These are phyloP conservation scores for Quercus rubra DNA, from an alignment of 306 rosid species.

Conservation along the genomic window DNA sequence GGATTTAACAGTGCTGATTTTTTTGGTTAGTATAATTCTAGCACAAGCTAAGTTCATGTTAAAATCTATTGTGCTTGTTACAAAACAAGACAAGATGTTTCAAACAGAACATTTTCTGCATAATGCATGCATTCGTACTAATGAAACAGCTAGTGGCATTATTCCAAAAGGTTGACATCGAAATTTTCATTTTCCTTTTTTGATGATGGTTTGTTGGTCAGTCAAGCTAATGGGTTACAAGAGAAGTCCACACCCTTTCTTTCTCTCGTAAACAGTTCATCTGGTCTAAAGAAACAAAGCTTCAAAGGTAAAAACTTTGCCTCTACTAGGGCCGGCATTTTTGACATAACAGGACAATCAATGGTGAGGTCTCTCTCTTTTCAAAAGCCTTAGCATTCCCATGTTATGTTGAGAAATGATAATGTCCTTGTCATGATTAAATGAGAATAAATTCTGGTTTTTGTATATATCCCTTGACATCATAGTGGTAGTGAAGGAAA, in stretches of 20 bases:
- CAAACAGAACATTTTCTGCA: too few species aligned
- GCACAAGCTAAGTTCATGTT: neutral
- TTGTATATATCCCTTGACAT: too few species aligned
- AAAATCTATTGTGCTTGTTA: neutral
- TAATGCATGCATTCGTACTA: neutral
- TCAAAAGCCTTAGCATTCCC: neutral
- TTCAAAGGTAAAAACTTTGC: slow-evolving; percentile 28
- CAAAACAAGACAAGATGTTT: too few species aligned
- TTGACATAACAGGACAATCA: slow-evolving; percentile 21
- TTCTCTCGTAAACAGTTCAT: neutral
- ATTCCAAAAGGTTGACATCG: neutral
- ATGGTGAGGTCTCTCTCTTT: neutral
- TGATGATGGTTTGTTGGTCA: neutral
- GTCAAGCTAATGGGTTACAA: slow-evolving; percentile 15
- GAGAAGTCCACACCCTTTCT: slow-evolving; percentile 27
- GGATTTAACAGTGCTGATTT: slow-evolving; percentile 33
- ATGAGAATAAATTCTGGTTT: too few species aligned
- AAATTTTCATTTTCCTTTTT: neutral
- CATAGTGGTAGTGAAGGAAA: too few species aligned
- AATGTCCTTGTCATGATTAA: too few species aligned
- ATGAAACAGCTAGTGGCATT: neutral
- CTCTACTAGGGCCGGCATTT: slow-evolving; percentile 29
- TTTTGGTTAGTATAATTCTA: slow-evolving; percentile 15
- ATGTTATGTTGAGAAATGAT: too few species aligned
- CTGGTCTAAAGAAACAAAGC: slow-evolving; percentile 1